A percentile compares a stretch with the other conserved stretches of the same genome.
Conservation (phyloP, 192 early-diverging fungal species). For the Umbelopsis ramanniana region DNA sequence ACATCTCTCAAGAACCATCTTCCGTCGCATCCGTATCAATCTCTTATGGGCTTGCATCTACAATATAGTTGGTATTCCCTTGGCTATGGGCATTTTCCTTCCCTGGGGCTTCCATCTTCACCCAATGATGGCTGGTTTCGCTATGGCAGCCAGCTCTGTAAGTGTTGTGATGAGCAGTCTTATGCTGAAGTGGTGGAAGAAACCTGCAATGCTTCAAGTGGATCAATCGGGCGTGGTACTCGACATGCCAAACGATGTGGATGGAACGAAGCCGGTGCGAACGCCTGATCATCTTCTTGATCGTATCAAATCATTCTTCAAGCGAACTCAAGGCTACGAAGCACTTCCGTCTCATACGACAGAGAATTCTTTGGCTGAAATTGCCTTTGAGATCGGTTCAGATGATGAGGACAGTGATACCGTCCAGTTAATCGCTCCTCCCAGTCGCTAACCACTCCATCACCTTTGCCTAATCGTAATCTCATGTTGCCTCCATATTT, state of each 20-base stretch:
- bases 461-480: background rate
- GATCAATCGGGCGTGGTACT: background rate
- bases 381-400: background rate
- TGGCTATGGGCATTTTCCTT: slow-evolving; percentile 91
- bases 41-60: slow-evolving; percentile 90
- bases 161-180: slow-evolving; percentile 91
- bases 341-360: background rate
- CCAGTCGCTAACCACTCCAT: background rate
- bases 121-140: slow-evolving; percentile 91
- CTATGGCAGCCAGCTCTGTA: slow-evolving; percentile 92
- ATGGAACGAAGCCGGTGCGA: too few species aligned
- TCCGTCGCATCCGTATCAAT: slow-evolving; percentile 84
- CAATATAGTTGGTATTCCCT: slow-evolving; percentile 88
- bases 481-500: background rate
- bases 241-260: background rate
- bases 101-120: slow-evolving; percentile 86
- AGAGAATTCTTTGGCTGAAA: background rate
- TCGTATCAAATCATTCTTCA: slow-evolving; percentile 8
- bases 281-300: background rate
- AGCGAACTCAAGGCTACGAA: slow-evolving; percentile 5
- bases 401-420: background rate
- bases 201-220: slow-evolving; percentile 42
- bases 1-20: slow-evolving; percentile 84
- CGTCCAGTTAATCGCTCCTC: background rate
- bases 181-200: slow-evolving; percentile 73